Percentiles rank a stretch among this genome's conserved stretches.
Evolutionary conservation across 2,329 filamentous ascomycete genomes (phyloP).

Genomic region (Orbilia quercus): DNA sequence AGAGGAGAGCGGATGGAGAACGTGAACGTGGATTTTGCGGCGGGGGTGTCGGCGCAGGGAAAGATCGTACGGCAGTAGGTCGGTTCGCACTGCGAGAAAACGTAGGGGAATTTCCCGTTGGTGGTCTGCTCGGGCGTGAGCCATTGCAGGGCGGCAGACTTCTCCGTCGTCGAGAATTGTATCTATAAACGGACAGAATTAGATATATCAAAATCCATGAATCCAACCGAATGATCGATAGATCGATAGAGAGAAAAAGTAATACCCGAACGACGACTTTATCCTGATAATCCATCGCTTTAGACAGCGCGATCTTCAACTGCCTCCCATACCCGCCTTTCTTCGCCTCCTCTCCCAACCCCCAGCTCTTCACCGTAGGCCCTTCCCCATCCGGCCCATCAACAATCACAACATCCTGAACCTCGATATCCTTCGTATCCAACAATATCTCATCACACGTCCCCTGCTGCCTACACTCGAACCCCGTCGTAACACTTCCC

Average conservation of each 20-base stretch:
- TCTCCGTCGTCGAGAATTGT: constrained; percentile 80
- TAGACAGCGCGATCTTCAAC: constrained; percentile 73
- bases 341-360: constrained; percentile 68
- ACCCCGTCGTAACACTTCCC: constrained; percentile 79
- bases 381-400: constrained; percentile 74
- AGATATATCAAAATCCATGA: constrained; percentile 66
- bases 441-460: constrained; percentile 79
- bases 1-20: constrained; percentile 88
- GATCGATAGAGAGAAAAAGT: constrained; percentile 5
- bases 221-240: constrained; percentile 65
- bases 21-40: constrained; percentile 93
- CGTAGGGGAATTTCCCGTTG: constrained; percentile 95
- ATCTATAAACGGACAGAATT: constrained; percentile 69
- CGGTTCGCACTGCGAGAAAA: constrained; percentile 98
- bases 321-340: constrained; percentile 72
- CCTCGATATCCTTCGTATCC: constrained; percentile 84
- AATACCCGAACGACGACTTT: constrained; percentile 37
- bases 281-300: constrained; percentile 64
- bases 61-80: constrained; percentile 95
- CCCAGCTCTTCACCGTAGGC: constrained; percentile 77
- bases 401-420: constrained; percentile 76
- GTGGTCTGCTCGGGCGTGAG: constrained; percentile 91
- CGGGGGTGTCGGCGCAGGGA: constrained; percentile 96
- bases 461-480: constrained; percentile 76
- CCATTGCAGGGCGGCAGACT: constrained; percentile 95